Percentiles rank a stretch among this genome's conserved stretches.
Conservation (phyloP, 2,329 filamentous ascomycete species). For the Tolypocladium ovalisporum region DNA sequence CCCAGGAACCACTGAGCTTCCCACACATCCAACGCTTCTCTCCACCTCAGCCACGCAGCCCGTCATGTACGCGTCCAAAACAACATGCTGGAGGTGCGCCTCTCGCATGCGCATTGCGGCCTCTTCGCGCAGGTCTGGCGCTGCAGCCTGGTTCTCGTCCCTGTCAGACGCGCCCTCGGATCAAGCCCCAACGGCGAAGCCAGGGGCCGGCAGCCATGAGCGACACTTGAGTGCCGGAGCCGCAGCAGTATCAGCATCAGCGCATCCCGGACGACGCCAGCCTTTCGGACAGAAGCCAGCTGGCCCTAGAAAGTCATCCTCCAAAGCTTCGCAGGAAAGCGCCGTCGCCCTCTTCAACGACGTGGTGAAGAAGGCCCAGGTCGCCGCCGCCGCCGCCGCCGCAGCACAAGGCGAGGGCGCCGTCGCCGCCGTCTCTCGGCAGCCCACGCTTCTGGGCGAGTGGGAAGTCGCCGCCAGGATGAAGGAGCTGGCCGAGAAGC, state of each 20-base stretch:
- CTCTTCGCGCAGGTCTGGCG: conserved; percentile 9
- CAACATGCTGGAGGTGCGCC: conserved; percentile 23
- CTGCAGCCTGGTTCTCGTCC: conserved; percentile 13
- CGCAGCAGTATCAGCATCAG: neutral
- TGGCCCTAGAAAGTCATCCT: neutral
- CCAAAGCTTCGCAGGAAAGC: conserved; percentile 8
- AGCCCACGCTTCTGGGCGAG: conserved; percentile 10
- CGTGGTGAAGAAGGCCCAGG: conserved; percentile 14
- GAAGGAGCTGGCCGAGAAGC: conserved; percentile 12
- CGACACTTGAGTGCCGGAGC: neutral
- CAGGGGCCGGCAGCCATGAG: neutral
- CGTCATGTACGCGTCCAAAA: conserved; percentile 23
- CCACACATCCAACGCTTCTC: neutral
- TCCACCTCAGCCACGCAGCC: conserved; percentile 1
- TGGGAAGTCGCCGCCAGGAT: conserved; percentile 19
- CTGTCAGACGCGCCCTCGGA: conserved; percentile 6
- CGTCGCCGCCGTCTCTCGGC: neutral
- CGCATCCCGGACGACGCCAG: neutral
- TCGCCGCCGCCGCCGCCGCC: neutral
- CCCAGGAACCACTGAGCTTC: neutral
- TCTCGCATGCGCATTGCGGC: conserved; percentile 12
- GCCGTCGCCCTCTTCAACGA: conserved; percentile 24
- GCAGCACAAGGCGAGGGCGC: neutral
- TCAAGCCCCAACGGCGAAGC: neutral
- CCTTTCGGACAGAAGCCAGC: neutral